Evolutionary conservation across 176 grass and related monocot genomes (phyloP), one percentile per base, ranked within the genome.

Genomic region (Oryza punctata): DNA sequence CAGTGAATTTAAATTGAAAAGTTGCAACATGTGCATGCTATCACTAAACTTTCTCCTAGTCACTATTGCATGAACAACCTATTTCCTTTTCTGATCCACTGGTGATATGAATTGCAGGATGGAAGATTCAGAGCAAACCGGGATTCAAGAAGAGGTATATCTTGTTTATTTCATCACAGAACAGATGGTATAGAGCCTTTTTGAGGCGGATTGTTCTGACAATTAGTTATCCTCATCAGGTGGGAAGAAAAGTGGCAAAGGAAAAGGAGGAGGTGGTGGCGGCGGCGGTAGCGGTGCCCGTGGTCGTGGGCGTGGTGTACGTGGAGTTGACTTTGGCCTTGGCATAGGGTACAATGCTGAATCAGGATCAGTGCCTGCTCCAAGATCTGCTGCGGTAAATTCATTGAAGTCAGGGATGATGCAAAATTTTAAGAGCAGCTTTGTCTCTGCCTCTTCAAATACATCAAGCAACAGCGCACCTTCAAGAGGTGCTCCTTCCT

Each of bases 321-420:
- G 96, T 63, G 96, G 96, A 79, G 96, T 98, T 91, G 93, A 98
- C 88, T 98, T 89, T 69, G 96, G 96, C 32, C 93, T 94, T 18
- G 96, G 96, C 46, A 98, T 98, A 63, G 96, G 96, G 52, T 98
- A 95, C 57, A 90, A 57, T 76, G 23, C 94, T 67, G 96, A 92
- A 37, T 77, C 96, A 44, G 90, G 77, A 65, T 80, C 93, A 43
- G 67, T 86, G 54, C 76, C 91, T 57, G 45, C 79, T 75, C 85
- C 85, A 69, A 94, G 93, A 87, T 88, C 93, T 78, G 65, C 89
- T 44, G 77, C 78, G 65, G 79, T 89, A 50, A 98, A 88, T 90
- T 88, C 87, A 0, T 14, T 94, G 46, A 98, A 91, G 75, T 90
- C 85, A 1, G 96, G 96, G 61, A 92, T 96, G 93, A 94, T 89